Evolutionary conservation across 2,329 filamentous ascomycete species (phyloP).

Genomic region (Trichophyton schoenleinii): DNA sequence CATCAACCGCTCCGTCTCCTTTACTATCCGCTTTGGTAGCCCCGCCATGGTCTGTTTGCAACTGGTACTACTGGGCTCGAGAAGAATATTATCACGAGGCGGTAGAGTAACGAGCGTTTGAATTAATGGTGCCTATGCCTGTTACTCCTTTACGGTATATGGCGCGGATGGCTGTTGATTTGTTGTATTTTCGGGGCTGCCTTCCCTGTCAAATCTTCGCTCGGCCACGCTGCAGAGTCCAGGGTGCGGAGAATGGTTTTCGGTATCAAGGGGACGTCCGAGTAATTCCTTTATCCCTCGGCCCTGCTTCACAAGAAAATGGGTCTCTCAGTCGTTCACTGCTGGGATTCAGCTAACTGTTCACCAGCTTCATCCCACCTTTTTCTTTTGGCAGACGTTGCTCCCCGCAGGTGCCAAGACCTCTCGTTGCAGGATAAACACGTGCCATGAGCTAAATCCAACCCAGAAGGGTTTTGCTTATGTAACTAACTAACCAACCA

Average conservation of each 20-base stretch:
- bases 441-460: neutral
- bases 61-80: neutral
- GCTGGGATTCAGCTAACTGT: neutral
- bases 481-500: neutral
- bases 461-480: neutral
- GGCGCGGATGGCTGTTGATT: neutral
- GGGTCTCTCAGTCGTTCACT: neutral
- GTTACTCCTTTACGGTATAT: neutral
- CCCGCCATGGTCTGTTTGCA: constrained; percentile 38
- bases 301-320: neutral
- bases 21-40: constrained; percentile 91
- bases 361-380: neutral
- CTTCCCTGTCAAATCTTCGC: neutral
- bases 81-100: neutral
- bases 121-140: neutral
- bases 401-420: constrained; percentile 1
- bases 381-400: neutral
- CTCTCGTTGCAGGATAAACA: neutral
- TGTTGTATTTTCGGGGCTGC: neutral
- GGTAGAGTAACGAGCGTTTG: neutral
- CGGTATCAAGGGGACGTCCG: too few relatives aligned
- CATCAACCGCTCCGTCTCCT: constrained; percentile 95
- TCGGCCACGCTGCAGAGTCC: neutral
- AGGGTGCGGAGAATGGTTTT: neutral
- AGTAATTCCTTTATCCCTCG: neutral